Base-by-base conservation (phyloP, 2,329 filamentous ascomycete species). In the Apiospora malaysiana region DNA sequence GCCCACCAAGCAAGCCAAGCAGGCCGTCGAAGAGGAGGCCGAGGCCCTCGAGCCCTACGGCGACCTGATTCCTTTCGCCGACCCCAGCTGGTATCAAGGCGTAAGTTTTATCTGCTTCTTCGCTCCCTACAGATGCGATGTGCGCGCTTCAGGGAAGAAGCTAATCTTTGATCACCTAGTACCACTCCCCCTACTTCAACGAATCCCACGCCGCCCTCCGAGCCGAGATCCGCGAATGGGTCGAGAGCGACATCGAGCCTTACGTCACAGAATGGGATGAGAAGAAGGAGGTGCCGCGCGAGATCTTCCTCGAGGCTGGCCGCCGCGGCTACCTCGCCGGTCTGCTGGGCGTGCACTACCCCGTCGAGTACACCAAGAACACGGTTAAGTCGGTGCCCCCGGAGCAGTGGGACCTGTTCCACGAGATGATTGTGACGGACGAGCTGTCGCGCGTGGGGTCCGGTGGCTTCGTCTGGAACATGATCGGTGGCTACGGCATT, bases 341-440 rank as follows among this genome's bases (percentile, higher is more conserved):
- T 76, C 87, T 98, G 71, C 86, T 99, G 74, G 96, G 95, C 74
- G 88, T 94, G 73, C 87, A 93, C 79, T 98, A 93, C 84, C 94
- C 94, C 18, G 89, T 87, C 72, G 85, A 97, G 76, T 91, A 95
- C 79, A 91, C 90, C 27, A 89, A 92, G 79, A 89, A 92, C 79
- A 85, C 87, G 7, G 89, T 98, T 77, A 90, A 93, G 83, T 92
- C 90, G 67, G 96, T 99, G 16, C 83, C 92, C 0, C 86, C 93
- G 0, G 94, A 98, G 84, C 92, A 96, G 81, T 99, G 95, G 95
- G 96, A 99, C 84, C 89, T 97, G 63, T 99, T 98, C 91, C 96
- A 99, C 84, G 96, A 99, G 87, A 89, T 98, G 89, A 88, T 98
- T 63, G 81, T 99, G 72, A 98, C 95, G 0, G 96, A 99, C 77